Base-by-base conservation (phyloP, 139 green algal species). In the Picochlorum sp. region DNA sequence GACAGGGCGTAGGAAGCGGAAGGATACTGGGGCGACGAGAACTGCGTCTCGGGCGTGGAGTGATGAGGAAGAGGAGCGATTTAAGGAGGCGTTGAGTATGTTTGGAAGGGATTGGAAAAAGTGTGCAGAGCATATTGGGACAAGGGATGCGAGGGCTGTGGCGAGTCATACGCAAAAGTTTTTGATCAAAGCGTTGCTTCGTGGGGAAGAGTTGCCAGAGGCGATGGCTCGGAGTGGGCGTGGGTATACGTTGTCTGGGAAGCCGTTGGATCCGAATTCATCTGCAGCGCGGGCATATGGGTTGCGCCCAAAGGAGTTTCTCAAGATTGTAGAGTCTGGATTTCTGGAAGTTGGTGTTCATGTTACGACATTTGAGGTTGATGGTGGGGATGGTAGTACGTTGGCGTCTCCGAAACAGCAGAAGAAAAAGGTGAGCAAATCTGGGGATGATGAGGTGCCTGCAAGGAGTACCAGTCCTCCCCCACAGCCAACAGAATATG, bases 101-200 rank as follows among this genome's bases (percentile, higher is more conserved):
- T 64, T 88, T 61, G 87, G 87, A 11, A 57, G 71, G 24, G 80
- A 89, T 64, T 92, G 85, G 81, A 86, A 87, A 62, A 28, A 46
- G 16, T 77, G 73, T 37, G 76, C 74, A 4, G 74, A 68, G 52
- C 64, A 88, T 34, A 62, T 90, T 37, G 81, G 77, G 34, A 82
- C 64, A 3, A 69, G 87, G 1, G 87, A 94, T 68, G 62, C 62
- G 49, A 58, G 71, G 1, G 69, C 79, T 13, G 69, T 91, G 46
- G 80, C 86, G 24, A 87, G 77, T 62, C 78, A 87, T 54, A 72
- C 82, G 11, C 69, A 96, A 63, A 94, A 94, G 64, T 77, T 85
- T 67, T 89, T 96, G 61, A 86, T 94, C 60, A 85, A 86, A 71
- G 61, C 88, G 47, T 84, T 83, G 63, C 69, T 91, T 51, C 69